A percentile compares a stretch with the other conserved stretches of the same genome.
These are phyloP conservation scores for Boletellus emodensis DNA, from an alignment of 768 basidiomycete species.

Conservation along the genomic window DNA sequence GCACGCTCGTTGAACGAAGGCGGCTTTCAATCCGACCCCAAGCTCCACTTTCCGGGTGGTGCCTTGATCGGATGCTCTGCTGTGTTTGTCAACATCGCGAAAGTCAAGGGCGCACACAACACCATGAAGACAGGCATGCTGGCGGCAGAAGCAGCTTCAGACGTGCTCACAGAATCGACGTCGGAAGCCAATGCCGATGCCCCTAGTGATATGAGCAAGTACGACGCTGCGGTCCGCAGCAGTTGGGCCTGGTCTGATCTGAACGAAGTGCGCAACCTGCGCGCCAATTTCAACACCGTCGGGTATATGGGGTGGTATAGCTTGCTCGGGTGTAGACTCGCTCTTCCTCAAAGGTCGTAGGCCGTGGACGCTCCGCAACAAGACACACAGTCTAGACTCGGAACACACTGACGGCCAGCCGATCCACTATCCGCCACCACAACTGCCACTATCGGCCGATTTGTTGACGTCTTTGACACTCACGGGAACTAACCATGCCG, in stretches of 20 bases:
- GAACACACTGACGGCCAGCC: constrained; percentile 71
- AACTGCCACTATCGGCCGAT: constrained; percentile 90
- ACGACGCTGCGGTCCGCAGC: constrained; percentile 61
- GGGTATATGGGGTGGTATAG: constrained; percentile 83
- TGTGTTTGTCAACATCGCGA: constrained; percentile 93
- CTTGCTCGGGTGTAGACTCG: constrained; percentile 86
- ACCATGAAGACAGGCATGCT: constrained; percentile 99
- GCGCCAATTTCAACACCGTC: constrained; percentile 83
- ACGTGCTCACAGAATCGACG: constrained; percentile 42
- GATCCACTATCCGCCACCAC: constrained; percentile 81
- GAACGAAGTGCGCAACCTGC: constrained; percentile 84
- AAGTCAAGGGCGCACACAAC: constrained; percentile 98
- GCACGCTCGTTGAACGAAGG: constrained; percentile 91
- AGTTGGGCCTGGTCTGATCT: constrained; percentile 89
- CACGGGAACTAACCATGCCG: constrained; percentile 95
- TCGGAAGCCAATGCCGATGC: background rate
- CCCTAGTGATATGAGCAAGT: constrained; percentile 63
- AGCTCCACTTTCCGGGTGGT: constrained; percentile 86
- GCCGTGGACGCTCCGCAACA: constrained; percentile 89
- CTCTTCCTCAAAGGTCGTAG: constrained; percentile 78
- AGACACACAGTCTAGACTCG: constrained; percentile 51
- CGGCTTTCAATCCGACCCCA: constrained; percentile 87
- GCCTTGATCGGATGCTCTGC: constrained; percentile 94
- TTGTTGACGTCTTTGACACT: constrained; percentile 85
- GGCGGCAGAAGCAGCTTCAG: constrained; percentile 84